Evolutionary conservation across 1,284 basidiomycete genomes (phyloP), one percentile per base, ranked within the genome.

Genomic region (Irpex lacteus): DNA sequence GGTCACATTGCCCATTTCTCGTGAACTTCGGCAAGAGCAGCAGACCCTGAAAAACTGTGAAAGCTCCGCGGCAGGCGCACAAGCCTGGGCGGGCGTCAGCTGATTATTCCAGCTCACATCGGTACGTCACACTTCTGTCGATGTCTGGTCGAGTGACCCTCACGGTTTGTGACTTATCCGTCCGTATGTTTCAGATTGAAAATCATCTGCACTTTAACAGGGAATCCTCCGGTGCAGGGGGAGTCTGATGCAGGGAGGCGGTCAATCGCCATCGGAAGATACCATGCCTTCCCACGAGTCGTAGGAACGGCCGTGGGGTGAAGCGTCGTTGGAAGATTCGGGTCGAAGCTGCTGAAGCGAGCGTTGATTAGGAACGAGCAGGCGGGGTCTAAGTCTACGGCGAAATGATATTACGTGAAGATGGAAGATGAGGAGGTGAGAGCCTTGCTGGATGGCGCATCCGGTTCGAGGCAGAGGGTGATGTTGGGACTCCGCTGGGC

Each of bases 401-500:
- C 58, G 58, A 50, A 32, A 53, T 36, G 62, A 47, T 55, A 63
- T 62, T 62, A 62, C 61, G 61, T 62, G 61, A 62, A 34, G 59
- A 37, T 21, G 60, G 53, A 57, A 50, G 47, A 52, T 34, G 26
- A 11, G 49, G 32, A 59, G 57, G 53, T 44, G 57, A 56, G 56
- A 60, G 63, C 13, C 59, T 57, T 57, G 59, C 26, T 44, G 40
- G 40, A 44, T 18, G 4, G 59, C 15, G 7, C 40, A 11, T 32
- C 21, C 60, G 40, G 47, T 36, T 50, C 40, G 47, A 47, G 26
- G 26, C 26, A 47, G 21, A 60, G 60, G 60, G 49, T 61, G 36
- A 55, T 52, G 52, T 53, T 61, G 50, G 60, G 32, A 56, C 53
- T 54, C 32, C 21, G 60, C 52, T 61, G 44, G 53, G 34, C 19